Evolutionary conservation across 2,329 filamentous ascomycete species (phyloP).

Genomic region (Dactylellina cionopaga): DNA sequence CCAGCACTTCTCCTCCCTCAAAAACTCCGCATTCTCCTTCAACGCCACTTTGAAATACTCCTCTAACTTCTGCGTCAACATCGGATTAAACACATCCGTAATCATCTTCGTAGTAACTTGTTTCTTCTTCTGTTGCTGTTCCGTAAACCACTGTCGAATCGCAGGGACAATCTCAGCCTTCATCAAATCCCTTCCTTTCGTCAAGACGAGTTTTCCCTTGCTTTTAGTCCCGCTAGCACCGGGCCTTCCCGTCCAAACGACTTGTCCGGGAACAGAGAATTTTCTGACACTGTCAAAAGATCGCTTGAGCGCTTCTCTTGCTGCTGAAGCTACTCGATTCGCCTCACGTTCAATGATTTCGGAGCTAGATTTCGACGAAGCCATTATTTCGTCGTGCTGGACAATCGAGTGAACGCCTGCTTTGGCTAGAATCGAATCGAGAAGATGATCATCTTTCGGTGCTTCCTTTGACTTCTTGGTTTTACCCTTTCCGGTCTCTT

Average conservation of each 20-base stretch:
- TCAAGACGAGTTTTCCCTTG: constrained; percentile 66
- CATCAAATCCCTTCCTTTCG: constrained; percentile 71
- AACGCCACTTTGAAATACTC: constrained; percentile 85
- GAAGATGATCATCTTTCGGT: constrained; percentile 71
- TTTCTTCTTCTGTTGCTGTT: constrained; percentile 17
- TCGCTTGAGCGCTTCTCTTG: constrained; percentile 77
- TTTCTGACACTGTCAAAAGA: constrained; percentile 77
- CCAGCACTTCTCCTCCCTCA: constrained; percentile 67
- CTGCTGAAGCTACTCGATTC: constrained; percentile 78
- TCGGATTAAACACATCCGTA: constrained; percentile 76
- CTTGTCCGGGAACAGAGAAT: constrained; percentile 77
- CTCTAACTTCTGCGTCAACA: constrained; percentile 76
- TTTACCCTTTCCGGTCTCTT: constrained; percentile 58
- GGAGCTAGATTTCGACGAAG: constrained; percentile 78
- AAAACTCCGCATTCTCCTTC: constrained; percentile 73
- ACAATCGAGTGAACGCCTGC: constrained; percentile 89
- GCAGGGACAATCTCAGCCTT: constrained; percentile 58
- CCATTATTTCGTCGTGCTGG: constrained; percentile 91
- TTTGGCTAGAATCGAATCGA: constrained; percentile 87
- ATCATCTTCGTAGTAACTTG: constrained; percentile 61
- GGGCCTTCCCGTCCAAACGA: constrained; percentile 87
- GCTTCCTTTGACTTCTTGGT: constrained; percentile 55
- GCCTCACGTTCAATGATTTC: constrained; percentile 84
- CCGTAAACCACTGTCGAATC: constrained; percentile 55
- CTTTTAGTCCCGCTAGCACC: constrained; percentile 75